phyloP scores from a whole-genome alignment of 495 filamentous ascomycete genomes.

The Penicillium longicatenatum region DNA sequence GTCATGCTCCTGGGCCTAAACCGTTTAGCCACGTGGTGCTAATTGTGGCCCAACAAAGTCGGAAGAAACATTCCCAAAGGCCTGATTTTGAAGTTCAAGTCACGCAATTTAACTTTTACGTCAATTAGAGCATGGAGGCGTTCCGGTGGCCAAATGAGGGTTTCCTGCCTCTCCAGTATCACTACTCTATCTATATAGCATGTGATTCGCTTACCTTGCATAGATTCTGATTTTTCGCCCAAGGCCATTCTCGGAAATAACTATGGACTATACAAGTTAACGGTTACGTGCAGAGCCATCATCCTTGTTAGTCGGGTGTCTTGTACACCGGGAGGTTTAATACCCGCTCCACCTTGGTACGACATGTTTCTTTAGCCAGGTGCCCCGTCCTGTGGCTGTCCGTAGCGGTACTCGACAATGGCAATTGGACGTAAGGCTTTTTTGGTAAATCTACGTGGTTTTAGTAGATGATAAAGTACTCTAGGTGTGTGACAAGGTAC shows the following conservation, averaged over 20 bases:
- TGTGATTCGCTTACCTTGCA: background rate
- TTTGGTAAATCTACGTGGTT: background rate
- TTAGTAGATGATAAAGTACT: too few species aligned
- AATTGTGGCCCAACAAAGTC: too few species aligned
- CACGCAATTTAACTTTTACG: too few species aligned
- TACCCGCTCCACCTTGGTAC: conserved; percentile 4
- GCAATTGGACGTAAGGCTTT: background rate
- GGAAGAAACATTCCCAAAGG: too few species aligned
- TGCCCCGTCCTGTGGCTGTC: conserved; percentile 11
- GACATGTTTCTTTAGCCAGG: conserved; percentile 13
- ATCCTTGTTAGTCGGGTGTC: conserved; percentile 11
- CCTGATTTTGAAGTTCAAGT: too few species aligned
- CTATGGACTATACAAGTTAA: conserved; percentile 2
- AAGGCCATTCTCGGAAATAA: background rate
- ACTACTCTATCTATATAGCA: background rate
- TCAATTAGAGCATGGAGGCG: too few species aligned
- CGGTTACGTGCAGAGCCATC: background rate
- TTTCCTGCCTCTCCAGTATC: too few species aligned
- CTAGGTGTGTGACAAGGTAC: background rate
- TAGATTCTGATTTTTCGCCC: background rate
- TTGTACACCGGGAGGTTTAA: conserved; percentile 10
- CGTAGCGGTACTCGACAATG: conserved; percentile 7
- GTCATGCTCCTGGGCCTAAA: too few species aligned
- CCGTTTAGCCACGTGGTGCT: too few species aligned
- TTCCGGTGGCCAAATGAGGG: too few species aligned